Percentiles rank a stretch among this genome's conserved stretches.
phyloP scores from a whole-genome alignment of 163 green algal genomes.

The Volvox carteri region DNA sequence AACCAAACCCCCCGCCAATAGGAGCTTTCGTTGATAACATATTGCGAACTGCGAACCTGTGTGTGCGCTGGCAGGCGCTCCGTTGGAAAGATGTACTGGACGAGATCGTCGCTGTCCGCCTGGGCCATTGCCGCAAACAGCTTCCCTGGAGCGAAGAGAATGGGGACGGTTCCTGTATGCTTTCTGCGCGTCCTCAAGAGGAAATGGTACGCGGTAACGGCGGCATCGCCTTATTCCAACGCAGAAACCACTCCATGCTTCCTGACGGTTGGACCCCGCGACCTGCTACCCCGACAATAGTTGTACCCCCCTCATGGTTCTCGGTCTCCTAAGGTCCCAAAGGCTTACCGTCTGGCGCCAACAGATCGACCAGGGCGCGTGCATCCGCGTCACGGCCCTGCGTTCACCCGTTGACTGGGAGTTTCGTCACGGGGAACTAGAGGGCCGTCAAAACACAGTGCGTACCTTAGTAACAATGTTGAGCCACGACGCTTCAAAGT shows the following conservation, averaged over 20 bases:
- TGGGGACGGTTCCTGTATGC: too few relatives aligned
- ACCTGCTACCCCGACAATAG: too few relatives aligned
- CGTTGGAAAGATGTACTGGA: slow-evolving; percentile 86
- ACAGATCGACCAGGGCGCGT: slow-evolving; percentile 74
- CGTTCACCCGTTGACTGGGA: not conserved
- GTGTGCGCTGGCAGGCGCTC: slow-evolving; percentile 88
- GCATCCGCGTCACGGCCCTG: slow-evolving; percentile 75
- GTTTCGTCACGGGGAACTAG: not conserved
- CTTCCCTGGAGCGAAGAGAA: slow-evolving; percentile 70
- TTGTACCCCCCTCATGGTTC: too few relatives aligned
- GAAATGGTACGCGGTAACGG: too few relatives aligned
- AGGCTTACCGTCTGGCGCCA: slow-evolving; percentile 74
- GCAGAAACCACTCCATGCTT: too few relatives aligned
- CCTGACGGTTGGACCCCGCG: too few relatives aligned
- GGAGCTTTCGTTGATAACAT: too few relatives aligned
- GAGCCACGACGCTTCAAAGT: slow-evolving; percentile 82
- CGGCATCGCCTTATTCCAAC: too few relatives aligned
- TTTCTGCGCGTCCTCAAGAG: too few relatives aligned
- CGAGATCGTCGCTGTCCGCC: slow-evolving; percentile 83
- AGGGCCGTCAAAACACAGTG: not conserved
- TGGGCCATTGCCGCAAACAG: slow-evolving; percentile 83
- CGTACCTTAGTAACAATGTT: slow-evolving; percentile 72
- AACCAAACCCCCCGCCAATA: too few relatives aligned
- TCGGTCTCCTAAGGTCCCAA: too few relatives aligned
- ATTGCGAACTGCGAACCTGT: slow-evolving; percentile 77